Base-by-base conservation (phyloP, 495 filamentous ascomycete genomes). In the Staphylotrichum longicolle region DNA sequence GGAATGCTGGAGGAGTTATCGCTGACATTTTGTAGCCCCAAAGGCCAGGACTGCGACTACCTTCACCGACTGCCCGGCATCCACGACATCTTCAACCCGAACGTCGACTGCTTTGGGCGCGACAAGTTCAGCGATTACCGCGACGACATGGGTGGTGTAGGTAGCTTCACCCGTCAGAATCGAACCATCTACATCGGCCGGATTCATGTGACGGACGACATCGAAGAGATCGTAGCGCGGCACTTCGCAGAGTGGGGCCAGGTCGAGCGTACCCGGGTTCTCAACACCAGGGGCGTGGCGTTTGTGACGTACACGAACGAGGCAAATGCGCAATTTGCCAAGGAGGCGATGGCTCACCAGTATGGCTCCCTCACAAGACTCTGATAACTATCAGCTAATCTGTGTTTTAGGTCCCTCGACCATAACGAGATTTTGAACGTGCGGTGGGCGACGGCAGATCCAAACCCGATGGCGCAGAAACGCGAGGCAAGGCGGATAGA, bases 141-240 rank as follows among this genome's bases (percentile, higher is more conserved):
- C 54, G 91, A 96, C 72, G 91, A 98, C 70, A 97, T 98, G 94
- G 93, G 93, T 40, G 94, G 94, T 62, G 89, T 96, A 12, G 94
- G 94, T 4, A 86, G 81, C 61, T 98, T 98, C 70, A 87, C 88
- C 80, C 83, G 94, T 14, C 90, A 92, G 70, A 98, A 97, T 66
- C 79, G 93, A 7, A 98, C 95, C 3, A 80, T 98, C 9, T 98
- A 98, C 68, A 79, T 96, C 8, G 94, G 94, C 4, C 80, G 93
- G 32, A 96, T 98, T 62, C 90, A 96, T 70, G 93, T 96, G 20
- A 92, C 86, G n/a, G 93, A 97, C 74, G 93, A 96, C 70, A 97
- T 97, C 62, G 93, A 97, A 71, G 94, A 98, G 73, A 83, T 97
- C n/a, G 92, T 96, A 3, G 86, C 92, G 37, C 81, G 94, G 10